Evolutionary conservation across 2,329 filamentous ascomycete genomes (phyloP).

Genomic region (Tolypocladium cylindrosporum): DNA sequence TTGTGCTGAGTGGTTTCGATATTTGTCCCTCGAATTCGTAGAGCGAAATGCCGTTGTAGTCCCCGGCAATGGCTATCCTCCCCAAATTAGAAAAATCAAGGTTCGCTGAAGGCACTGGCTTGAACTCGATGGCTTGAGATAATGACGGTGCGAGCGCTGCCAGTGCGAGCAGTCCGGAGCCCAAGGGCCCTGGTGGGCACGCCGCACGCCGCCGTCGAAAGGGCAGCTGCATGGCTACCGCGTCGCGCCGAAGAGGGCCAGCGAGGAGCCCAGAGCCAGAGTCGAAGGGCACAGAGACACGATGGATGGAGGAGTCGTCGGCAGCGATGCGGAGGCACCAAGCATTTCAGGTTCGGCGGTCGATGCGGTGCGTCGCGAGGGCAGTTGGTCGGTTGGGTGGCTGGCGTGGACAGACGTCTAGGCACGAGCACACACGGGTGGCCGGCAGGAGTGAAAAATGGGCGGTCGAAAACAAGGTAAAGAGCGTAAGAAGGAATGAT

Average conservation of each 20-base stretch:
- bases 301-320: not conserved
- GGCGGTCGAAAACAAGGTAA: not conserved
- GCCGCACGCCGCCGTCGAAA: slow-evolving; percentile 30
- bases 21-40: slow-evolving; percentile 79
- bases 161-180: slow-evolving; percentile 26
- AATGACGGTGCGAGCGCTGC: slow-evolving; percentile 29
- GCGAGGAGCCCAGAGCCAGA: not conserved
- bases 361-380: not conserved
- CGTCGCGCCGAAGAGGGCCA: slow-evolving; percentile 7
- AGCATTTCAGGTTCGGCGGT: not conserved
- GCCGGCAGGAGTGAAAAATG: not conserved
- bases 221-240: slow-evolving; percentile 37
- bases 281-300: not conserved
- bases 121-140: slow-evolving; percentile 46
- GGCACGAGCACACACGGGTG: not conserved
- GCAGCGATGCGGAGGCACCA: not conserved
- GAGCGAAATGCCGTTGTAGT: slow-evolving; percentile 85
- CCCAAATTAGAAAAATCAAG: slow-evolving; percentile 73
- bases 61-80: slow-evolving; percentile 73
- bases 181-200: slow-evolving; percentile 22
- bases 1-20: slow-evolving; percentile 54
- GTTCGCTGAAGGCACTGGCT: slow-evolving; percentile 54
- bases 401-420: not conserved
- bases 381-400: not conserved
- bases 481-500: slow-evolving; percentile 8